A percentile compares a stretch with the other conserved stretches of the same genome.
Conservation (phyloP, 192 early-diverging fungal species). For the Backusella psychrophila region DNA sequence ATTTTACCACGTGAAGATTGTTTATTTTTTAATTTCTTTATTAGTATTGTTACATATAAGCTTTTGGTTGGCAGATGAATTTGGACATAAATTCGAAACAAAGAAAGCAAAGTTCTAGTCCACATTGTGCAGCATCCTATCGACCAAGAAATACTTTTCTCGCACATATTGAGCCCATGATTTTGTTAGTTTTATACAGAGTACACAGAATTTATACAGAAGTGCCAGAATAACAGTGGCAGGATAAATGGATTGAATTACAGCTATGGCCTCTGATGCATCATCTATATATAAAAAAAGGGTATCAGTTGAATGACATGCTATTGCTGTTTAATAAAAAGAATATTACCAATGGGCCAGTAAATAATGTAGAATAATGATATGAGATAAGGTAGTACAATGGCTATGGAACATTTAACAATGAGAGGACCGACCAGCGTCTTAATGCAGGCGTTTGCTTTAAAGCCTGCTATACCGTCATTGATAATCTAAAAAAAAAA, state of each 20-base stretch:
- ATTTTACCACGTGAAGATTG: slow-evolving; percentile 36
- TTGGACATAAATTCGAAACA: background rate
- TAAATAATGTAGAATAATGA: slow-evolving; percentile 5
- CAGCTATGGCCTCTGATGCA: background rate
- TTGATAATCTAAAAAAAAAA: background rate
- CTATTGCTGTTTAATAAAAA: background rate
- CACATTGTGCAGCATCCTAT: background rate
- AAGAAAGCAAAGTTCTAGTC: background rate
- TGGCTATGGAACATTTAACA: background rate
- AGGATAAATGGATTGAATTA: slow-evolving; percentile 1
- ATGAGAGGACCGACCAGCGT: background rate
- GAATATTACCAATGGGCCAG: background rate
- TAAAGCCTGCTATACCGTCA: background rate
- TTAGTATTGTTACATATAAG: background rate
- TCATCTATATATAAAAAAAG: background rate
- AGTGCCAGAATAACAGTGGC: background rate
- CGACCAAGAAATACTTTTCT: background rate
- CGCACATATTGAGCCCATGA: background rate
- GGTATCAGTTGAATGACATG: background rate
- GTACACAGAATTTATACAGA: background rate
- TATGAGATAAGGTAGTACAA: background rate
- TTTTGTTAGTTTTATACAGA: slow-evolving; percentile 7
- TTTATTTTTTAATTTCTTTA: background rate
- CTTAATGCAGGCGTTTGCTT: background rate
- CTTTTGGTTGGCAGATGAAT: background rate